phyloP scores from a whole-genome alignment of 2,329 filamentous ascomycete genomes.

The Stagonosporopsis cucurbitacearum region DNA sequence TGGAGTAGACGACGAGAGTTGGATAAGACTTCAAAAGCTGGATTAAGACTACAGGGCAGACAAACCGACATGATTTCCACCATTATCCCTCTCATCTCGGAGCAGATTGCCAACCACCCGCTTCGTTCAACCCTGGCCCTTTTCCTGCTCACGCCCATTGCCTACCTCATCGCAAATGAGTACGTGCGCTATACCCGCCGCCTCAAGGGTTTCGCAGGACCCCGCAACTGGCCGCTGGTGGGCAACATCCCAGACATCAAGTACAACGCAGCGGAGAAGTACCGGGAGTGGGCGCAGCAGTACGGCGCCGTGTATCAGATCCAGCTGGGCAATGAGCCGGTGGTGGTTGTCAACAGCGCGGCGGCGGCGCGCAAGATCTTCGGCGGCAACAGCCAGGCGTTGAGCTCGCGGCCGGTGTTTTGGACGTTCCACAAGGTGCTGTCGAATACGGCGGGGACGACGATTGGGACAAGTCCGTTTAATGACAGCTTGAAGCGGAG shows the following conservation, averaged over 20 bases:
- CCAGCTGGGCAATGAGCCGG: slow-evolving; percentile 54
- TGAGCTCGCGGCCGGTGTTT: slow-evolving; percentile 53
- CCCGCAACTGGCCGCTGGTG: slow-evolving; percentile 49
- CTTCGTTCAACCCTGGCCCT: slow-evolving; percentile 31
- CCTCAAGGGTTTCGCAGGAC: slow-evolving; percentile 49
- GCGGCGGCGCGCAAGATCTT: slow-evolving; percentile 52
- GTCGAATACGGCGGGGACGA: slow-evolving; percentile 70
- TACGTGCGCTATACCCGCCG: slow-evolving; percentile 43
- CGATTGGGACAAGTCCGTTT: slow-evolving; percentile 72
- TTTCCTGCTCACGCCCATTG: slow-evolving; percentile 38
- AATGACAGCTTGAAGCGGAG: slow-evolving; percentile 69
- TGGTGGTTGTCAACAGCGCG: slow-evolving; percentile 54
- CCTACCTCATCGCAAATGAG: slow-evolving; percentile 49
- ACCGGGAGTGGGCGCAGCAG: slow-evolving; percentile 51
- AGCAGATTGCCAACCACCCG: slow-evolving; percentile 33
- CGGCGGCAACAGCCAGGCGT: slow-evolving; percentile 50
- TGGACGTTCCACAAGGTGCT: slow-evolving; percentile 61
- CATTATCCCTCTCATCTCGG: slow-evolving; percentile 32
- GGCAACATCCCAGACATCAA: slow-evolving; percentile 54
- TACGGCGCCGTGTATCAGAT: slow-evolving; percentile 55
- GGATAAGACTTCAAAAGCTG: background rate
- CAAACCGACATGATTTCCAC: slow-evolving; percentile 36
- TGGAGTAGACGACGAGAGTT: too few relatives aligned
- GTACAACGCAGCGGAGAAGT: slow-evolving; percentile 52
- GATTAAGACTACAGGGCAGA: background rate